These are phyloP conservation scores for Alternaria sp. DNA, from an alignment of 2,329 filamentous ascomycete genomes.

Conservation along the genomic window DNA sequence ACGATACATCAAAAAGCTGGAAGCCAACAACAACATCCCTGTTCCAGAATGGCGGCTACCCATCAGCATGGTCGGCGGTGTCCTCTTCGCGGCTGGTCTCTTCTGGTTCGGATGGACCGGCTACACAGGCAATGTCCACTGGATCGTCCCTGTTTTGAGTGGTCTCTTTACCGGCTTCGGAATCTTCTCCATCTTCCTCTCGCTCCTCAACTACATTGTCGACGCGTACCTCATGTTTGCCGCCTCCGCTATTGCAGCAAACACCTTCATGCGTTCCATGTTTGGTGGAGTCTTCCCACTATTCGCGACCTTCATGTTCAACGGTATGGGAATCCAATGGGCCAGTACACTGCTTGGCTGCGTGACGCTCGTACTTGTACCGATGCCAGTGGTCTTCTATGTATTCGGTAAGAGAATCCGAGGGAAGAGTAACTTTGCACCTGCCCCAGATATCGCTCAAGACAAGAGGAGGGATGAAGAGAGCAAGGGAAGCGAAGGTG, in stretches of 20 bases:
- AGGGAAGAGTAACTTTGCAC: conserved; percentile 52
- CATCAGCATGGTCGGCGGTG: conserved; percentile 60
- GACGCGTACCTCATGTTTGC: conserved; percentile 65
- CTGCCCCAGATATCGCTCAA: conserved; percentile 48
- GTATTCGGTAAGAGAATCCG: conserved; percentile 53
- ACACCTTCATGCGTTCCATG: conserved; percentile 61
- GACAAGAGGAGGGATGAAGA: conserved; percentile 47
- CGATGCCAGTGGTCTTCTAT: conserved; percentile 55
- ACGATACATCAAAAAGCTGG: conserved; percentile 62
- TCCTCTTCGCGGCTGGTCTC: conserved; percentile 48
- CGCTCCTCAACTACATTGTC: conserved; percentile 65
- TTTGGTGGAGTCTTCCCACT: conserved; percentile 61
- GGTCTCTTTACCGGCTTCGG: conserved; percentile 65
- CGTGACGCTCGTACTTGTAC: conserved; percentile 51
- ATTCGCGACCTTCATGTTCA: conserved; percentile 63
- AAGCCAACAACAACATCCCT: conserved; percentile 57
- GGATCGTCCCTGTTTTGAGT: conserved; percentile 50
- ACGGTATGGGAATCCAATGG: conserved; percentile 60
- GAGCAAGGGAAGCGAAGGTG: conserved; percentile 17
- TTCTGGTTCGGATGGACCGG: conserved; percentile 53
- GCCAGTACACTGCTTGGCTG: conserved; percentile 54
- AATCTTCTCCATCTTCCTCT: conserved; percentile 64
- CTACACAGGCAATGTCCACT: conserved; percentile 52
- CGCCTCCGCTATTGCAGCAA: conserved; percentile 62
- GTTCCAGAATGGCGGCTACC: conserved; percentile 66